Evolutionary conservation across 2,329 filamentous ascomycete species (phyloP).

Genomic region (Fusarium tricinctum): DNA sequence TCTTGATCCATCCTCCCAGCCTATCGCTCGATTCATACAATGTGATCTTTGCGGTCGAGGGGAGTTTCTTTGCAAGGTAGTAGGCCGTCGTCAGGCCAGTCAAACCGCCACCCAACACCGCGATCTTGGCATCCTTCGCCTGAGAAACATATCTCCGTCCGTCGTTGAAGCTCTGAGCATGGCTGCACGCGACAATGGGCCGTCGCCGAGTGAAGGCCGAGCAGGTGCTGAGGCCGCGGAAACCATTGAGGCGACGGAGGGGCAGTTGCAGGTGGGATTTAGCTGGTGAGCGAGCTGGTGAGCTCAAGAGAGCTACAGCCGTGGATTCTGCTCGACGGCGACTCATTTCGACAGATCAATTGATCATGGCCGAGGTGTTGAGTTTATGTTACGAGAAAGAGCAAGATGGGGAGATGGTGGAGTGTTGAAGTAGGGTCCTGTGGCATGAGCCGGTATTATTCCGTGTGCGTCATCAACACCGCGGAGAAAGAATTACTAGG

Average conservation of each 20-base stretch:
- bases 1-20: slow-evolving; percentile 88
- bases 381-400: slow-evolving; percentile 23
- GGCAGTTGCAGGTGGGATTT: slow-evolving; percentile 4
- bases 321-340: slow-evolving; percentile 48
- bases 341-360: slow-evolving; percentile 51
- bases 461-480: slow-evolving; percentile 38
- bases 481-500: slow-evolving; percentile 1
- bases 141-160: slow-evolving; percentile 39
- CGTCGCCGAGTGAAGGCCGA: slow-evolving; percentile 27
- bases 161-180: slow-evolving; percentile 7
- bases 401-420: slow-evolving; percentile 38
- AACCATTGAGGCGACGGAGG: slow-evolving; percentile 38
- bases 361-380: slow-evolving; percentile 45
- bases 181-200: slow-evolving; percentile 19
- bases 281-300: slow-evolving; percentile 32
- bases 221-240: slow-evolving; percentile 31
- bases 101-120: slow-evolving; percentile 84
- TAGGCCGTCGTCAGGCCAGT: slow-evolving; percentile 85
- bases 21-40: slow-evolving; percentile 80
- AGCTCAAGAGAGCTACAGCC: slow-evolving; percentile 48
- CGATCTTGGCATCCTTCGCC: slow-evolving; percentile 60
- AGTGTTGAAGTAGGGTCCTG: slow-evolving; percentile 19
- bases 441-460: slow-evolving; percentile 41
- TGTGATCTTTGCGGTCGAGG: slow-evolving; percentile 76
- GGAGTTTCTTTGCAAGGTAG: slow-evolving; percentile 78